A percentile compares a stretch with the other conserved stretches of the same genome.
Conservation (phyloP, 1,139 yeast species). For the Debaryomyces fabryi region DNA sequence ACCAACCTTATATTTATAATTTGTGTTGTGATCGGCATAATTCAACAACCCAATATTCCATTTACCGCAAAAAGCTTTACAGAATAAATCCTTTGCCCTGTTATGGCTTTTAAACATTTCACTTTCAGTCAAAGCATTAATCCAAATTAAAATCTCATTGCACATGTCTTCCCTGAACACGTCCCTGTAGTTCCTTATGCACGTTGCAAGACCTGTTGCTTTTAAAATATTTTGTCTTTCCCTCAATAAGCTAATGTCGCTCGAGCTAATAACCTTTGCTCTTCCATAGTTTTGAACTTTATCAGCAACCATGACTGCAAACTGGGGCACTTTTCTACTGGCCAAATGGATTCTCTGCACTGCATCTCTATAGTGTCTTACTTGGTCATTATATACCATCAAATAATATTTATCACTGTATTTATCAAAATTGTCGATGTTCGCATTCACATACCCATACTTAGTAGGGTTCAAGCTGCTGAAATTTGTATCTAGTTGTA, state of each 20-base stretch:
- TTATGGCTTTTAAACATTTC: conserved; percentile 55
- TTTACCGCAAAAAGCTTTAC: conserved; percentile 51
- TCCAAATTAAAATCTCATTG: conserved; percentile 68
- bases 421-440: conserved; percentile 34
- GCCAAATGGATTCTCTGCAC: conserved; percentile 64
- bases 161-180: conserved; percentile 82
- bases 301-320: conserved; percentile 74
- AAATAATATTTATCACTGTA: conserved; percentile 57
- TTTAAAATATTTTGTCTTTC: conserved; percentile 56
- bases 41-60: conserved; percentile 58
- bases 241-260: conserved; percentile 50
- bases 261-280: conserved; percentile 65
- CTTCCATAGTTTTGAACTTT: conserved; percentile 67
- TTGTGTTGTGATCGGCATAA: conserved; percentile 12
- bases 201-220: conserved; percentile 65
- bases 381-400: conserved; percentile 76
- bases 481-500: conserved; percentile 29
- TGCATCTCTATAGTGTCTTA: conserved; percentile 75
- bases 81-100: conserved; percentile 52
- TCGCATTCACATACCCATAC: conserved; percentile 28
- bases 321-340: conserved; percentile 65
- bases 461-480: conserved; percentile 35
- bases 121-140: conserved; percentile 59
- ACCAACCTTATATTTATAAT: conserved; percentile 33
- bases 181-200: conserved; percentile 70